Evolutionary conservation across 2,329 filamentous ascomycete species (phyloP).

Genomic region (Ustilaginoidea virens): DNA sequence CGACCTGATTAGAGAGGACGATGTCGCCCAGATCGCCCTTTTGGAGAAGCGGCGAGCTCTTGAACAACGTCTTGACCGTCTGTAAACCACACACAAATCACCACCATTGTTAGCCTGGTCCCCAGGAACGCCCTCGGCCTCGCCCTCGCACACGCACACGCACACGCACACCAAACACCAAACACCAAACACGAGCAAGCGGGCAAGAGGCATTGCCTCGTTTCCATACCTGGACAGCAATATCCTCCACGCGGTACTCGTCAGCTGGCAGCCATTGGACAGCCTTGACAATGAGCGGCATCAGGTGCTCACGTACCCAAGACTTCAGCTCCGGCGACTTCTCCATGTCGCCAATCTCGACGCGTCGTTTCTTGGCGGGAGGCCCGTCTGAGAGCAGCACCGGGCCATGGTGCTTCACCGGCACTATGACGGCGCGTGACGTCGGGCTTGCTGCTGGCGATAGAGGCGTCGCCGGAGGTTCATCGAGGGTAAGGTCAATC

Average conservation of each 20-base stretch:
- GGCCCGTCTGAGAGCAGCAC: constrained; percentile 14
- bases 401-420: too few species aligned
- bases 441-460: too few species aligned
- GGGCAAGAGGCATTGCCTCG: too few species aligned
- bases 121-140: too few species aligned
- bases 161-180: too few species aligned
- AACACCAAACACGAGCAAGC: too few species aligned
- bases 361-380: constrained; percentile 16
- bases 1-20: constrained; percentile 7
- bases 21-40: constrained; percentile 11
- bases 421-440: too few species aligned
- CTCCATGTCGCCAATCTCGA: constrained; percentile 8
- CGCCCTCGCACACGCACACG: too few species aligned
- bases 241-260: constrained; percentile 11
- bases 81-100: constrained; percentile 4
- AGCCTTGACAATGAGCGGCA: constrained; percentile 16
- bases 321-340: constrained; percentile 9
- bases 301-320: constrained; percentile 15
- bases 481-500: constrained; percentile 13
- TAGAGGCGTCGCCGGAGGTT: constrained; percentile 2
- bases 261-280: constrained; percentile 11
- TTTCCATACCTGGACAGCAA: constrained; percentile 15
- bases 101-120: too few species aligned
- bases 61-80: constrained; percentile 11
- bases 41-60: constrained; percentile 10